These are phyloP conservation scores for Gastrolobium villosum DNA, from an alignment of 306 rosid species.

Conservation along the genomic window DNA sequence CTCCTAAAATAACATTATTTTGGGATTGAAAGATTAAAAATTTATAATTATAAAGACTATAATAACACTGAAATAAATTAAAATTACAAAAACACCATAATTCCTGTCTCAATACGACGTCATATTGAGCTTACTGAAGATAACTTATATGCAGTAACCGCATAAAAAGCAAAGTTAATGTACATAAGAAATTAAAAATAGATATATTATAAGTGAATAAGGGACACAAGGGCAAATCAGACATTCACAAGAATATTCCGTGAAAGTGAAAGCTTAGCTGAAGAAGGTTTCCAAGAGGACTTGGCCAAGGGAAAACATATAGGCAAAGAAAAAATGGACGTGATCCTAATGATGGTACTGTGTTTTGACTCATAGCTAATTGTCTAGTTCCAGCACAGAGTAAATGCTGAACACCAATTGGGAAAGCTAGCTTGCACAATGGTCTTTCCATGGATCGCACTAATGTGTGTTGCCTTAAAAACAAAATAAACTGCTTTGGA, in stretches of 20 bases:
- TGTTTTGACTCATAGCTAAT: slow-evolving; percentile 49
- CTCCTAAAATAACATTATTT: no score
- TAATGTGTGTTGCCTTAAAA: slow-evolving; percentile 35
- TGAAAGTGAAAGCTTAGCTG: slow-evolving; percentile 54
- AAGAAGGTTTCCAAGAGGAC: slow-evolving; percentile 48
- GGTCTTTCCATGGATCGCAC: slow-evolving; percentile 35
- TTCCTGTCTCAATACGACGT: no score
- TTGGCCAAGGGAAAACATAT: slow-evolving; percentile 52
- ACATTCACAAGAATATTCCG: slow-evolving; percentile 41
- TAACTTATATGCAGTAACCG: no score
- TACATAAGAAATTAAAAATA: not conserved
- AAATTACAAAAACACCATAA: no score
- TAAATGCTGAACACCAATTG: slow-evolving; percentile 35
- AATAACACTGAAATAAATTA: no score
- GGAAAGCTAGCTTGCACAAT: slow-evolving; percentile 36
- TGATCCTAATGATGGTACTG: slow-evolving; percentile 21
- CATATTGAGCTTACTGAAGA: no score
- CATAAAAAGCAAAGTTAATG: no score
- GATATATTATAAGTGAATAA: not conserved
- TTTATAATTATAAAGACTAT: no score
- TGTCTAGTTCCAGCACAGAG: slow-evolving; percentile 47
- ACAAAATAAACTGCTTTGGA: slow-evolving; percentile 56
- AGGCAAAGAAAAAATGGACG: slow-evolving; percentile 38
- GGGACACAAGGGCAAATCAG: slow-evolving; percentile 41
- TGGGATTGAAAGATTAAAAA: no score